Evolutionary conservation across 495 filamentous ascomycete genomes (phyloP), one percentile per base, ranked within the genome.

Genomic region (Penicillium goetzii): DNA sequence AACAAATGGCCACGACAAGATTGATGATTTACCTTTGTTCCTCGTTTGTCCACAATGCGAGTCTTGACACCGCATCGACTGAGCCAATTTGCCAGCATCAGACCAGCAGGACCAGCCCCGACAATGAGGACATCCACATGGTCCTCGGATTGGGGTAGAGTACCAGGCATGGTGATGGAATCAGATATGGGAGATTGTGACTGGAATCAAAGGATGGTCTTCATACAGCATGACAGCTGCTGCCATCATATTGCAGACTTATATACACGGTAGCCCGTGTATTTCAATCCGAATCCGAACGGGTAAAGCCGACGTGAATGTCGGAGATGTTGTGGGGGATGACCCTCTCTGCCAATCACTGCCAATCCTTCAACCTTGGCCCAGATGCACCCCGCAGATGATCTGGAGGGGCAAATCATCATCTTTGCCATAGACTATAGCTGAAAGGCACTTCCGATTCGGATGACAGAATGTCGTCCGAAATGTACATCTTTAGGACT

Each of bases 41-140:
- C 77, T 32, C 84, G 77, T 66, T 89, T 88, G 68, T 89, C 87
- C 15, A 90, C 67, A 30, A 89, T 84, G 9, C 84, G 79, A 10
- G 83, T 72, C 28, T 81, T 74, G 61, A 89, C 76, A 6, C 83
- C 84, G 62, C 76, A 85, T 54, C 80, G 80, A 50, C 85, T 78
- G 66, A 89, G 78, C 82, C 86, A 89, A 30, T 78, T 76, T 0
- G 87, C 84, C 47, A 81, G 76, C 82, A 89, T 88, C 4, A 89
- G 80, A 21, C 82, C 88, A 1, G 87, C 84, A 0, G 88, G 88
- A 5, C 88, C 87, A 47, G 87, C 86, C 7, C 88, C 88, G 23
- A 89, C 73, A 30, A 90, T 84, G 60, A 90, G 74, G 6, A 74
- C 71, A 52, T 74, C 71, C 19, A 66, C 62, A 49, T 63, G 40